Conservation (phyloP, 345 rosid species). For the Syzygium grande region DNA sequence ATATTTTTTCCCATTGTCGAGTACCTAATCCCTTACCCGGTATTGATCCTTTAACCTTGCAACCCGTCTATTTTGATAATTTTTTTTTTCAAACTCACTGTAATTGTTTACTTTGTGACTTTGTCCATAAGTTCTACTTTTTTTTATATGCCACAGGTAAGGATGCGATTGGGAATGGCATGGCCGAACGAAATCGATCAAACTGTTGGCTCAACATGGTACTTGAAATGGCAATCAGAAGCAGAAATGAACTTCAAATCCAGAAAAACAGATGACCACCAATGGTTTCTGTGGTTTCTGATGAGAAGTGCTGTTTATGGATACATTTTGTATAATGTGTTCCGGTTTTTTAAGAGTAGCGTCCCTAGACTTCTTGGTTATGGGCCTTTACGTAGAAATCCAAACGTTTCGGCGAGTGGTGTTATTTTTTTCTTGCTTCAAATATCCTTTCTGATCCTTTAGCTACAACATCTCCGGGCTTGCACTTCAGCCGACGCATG, state of each 20-base stretch:
- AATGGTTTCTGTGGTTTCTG: slow-evolving; percentile 63
- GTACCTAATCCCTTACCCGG: slow-evolving; percentile 65
- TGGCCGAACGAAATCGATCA: slow-evolving; percentile 84
- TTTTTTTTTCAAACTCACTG: neutral
- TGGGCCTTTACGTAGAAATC: slow-evolving; percentile 70
- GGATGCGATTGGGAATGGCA: slow-evolving; percentile 74
- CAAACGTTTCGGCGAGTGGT: slow-evolving; percentile 78
- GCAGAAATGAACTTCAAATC: slow-evolving; percentile 58
- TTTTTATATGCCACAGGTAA: slow-evolving; percentile 37
- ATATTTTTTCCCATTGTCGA: slow-evolving; percentile 62
- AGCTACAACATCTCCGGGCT: neutral
- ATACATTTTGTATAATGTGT: slow-evolving; percentile 47
- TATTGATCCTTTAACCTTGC: slow-evolving; percentile 17
- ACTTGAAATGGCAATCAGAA: slow-evolving; percentile 77
- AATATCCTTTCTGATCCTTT: neutral
- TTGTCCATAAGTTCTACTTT: neutral
- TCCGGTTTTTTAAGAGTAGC: slow-evolving; percentile 60
- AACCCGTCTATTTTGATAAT: neutral
- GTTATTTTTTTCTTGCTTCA: slow-evolving; percentile 9
- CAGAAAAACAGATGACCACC: slow-evolving; percentile 45
- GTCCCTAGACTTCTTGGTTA: slow-evolving; percentile 64
- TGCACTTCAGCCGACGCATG: neutral
- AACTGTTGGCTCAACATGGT: slow-evolving; percentile 74
- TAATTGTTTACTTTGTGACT: neutral
- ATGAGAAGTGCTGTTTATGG: slow-evolving; percentile 51